Base-by-base conservation (phyloP, 305 asterid genomes). In the Solanum hybrid region DNA sequence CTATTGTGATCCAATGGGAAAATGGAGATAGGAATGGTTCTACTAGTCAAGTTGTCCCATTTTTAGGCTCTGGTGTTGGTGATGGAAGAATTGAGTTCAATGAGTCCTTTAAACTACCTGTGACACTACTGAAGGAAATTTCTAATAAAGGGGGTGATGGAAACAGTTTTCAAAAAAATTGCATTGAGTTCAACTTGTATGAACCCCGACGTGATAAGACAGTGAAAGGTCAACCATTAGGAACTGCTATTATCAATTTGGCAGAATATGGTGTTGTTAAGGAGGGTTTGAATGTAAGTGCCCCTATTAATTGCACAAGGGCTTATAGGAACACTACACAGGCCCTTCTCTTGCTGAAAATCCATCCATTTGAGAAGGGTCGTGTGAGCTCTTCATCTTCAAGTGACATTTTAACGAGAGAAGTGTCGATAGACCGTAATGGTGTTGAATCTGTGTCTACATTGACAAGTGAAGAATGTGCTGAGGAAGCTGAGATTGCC, bases 1-100 rank as follows among this genome's bases (percentile, higher is more conserved):
- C 95, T 9, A 96, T 92, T 89, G 76, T 95, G 60, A 94, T 97
- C 86, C 98, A 95, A 29, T 96, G 99, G 99, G 99, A 95, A 80
- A 92, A 95, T 29, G 96, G 96, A 14, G 93, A 92, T 5, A 91
- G 91, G 80, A 91, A 60, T 64, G 99, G 99, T 35, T 92, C 89
- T 10, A 96, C 98, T 88, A 93, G 86, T 71, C 98, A 94, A 85
- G 95, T 92, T 76, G 95, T 91, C 90, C 98, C 98, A 75, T 95
- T 94, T 78, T 90, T 95, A 7, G 95, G 92, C 56, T 89, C 94
- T 12, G 90, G 93, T 86, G 93, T 91, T 86, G 94, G 92, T 13
- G 96, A 93, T 91, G 96, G 96, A 72, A 93, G 93, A 76, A 93
- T 94, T 40, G 95, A 94, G 71, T 92, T 95, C 93, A 93, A 93